Evolutionary conservation across 495 filamentous ascomycete species (phyloP), one percentile per base, ranked within the genome.

Genomic region (Hypoxylon intermedium): DNA sequence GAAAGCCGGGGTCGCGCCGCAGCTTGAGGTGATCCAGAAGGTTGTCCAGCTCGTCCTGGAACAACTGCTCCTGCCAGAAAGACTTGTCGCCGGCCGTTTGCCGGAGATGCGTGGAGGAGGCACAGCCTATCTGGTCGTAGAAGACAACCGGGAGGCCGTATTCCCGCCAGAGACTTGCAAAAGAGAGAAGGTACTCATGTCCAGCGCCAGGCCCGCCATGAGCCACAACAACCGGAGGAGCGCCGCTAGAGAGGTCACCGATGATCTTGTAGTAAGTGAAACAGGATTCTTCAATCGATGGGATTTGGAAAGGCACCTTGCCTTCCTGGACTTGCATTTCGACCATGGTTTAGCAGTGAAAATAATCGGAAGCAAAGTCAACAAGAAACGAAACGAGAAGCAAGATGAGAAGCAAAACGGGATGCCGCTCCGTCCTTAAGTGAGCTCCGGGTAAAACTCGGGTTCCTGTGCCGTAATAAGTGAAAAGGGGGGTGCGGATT

Each of bases 41-140:
- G 52, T 81, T 82, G 31, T 80, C 74, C 11, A 83, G 72, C 54
- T 84, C 79, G 2, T 48, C 38, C 40, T 75, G 56, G 68, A 83
- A 84, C 1, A 84, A 68, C n/a, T 74, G 60, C 0, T 72, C 59
- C 7, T 69, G 76, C 79, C 79, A 84, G 67, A 82, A 82, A 0
- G 45, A 46, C 7, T 58, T 47, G 38, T 80, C 77, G 33, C 76
- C 76, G 6, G 48, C 58, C 38, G 70, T 78, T n/a, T 79, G 72
- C n/a, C 50, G 67, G 15, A 80, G 68, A 49, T 73, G 78, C 0
- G 81, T 80, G 11, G 74, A 79, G 6, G 58, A 28, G 13, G 75
- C 80, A 55, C 74, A 79, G n/a, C 79, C 79, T 45, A 84, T 63
- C 52, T 84, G 81, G 56, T 83, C 79, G 59, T 84, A 84, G 53